phyloP scores from a whole-genome alignment of 1,139 yeast species.

The Suhomyces maxii region DNA sequence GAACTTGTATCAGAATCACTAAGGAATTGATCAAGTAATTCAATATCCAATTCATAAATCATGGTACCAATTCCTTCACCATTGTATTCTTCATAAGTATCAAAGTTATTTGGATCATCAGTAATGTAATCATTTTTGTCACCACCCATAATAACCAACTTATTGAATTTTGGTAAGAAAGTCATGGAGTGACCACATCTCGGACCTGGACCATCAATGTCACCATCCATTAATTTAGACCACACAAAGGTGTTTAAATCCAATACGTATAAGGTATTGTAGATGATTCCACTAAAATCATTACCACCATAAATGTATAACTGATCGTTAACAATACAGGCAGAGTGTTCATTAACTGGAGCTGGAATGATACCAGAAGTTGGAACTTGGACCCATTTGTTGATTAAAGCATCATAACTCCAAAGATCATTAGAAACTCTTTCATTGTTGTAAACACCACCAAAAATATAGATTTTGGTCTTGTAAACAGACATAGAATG shows the following conservation, averaged over 20 bases:
- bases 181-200: constrained; percentile 96
- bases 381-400: constrained; percentile 62
- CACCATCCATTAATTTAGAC: constrained; percentile 59
- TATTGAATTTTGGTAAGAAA: constrained; percentile 61
- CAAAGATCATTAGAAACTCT: constrained; percentile 77
- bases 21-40: constrained; percentile 34
- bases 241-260: constrained; percentile 72
- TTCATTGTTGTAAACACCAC: constrained; percentile 88
- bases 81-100: constrained; percentile 51
- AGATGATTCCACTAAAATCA: constrained; percentile 68
- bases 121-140: constrained; percentile 64
- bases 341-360: constrained; percentile 90
- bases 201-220: constrained; percentile 63
- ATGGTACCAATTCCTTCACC: constrained; percentile 57
- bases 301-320: constrained; percentile 93
- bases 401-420: constrained; percentile 70
- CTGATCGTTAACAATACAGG: constrained; percentile 74
- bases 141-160: constrained; percentile 88
- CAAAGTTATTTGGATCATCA: constrained; percentile 37
- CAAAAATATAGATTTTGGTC: constrained; percentile 77
- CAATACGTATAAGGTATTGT: constrained; percentile 71
- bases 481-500: constrained; percentile 85
- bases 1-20: constrained; percentile 14
- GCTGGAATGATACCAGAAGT: constrained; percentile 68
- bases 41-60: constrained; percentile 61